phyloP scores from a whole-genome alignment of 306 rosid genomes.

The Abrus pulchellus region DNA sequence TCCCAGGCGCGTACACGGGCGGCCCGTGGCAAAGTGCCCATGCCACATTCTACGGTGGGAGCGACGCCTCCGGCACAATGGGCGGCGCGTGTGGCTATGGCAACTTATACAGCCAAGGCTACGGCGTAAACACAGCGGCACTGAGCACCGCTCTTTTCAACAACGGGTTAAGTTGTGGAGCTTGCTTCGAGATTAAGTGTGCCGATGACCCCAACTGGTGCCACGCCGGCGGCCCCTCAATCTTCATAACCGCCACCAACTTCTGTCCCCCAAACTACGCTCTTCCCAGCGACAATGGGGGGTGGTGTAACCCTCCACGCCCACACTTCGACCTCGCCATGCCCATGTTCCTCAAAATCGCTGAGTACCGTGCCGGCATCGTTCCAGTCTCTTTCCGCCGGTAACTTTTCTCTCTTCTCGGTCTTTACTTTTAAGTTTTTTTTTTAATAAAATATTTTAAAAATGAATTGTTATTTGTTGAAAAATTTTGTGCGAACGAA shows the following conservation, averaged over 20 bases:
- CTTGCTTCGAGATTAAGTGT: conserved; percentile 87
- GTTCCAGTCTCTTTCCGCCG: conserved; percentile 87
- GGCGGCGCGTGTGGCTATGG: conserved; percentile 96
- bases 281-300: conserved; percentile 77
- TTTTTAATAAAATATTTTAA: too few species aligned
- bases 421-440: not conserved
- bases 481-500: too few species aligned
- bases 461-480: too few species aligned
- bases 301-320: conserved; percentile 95
- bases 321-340: conserved; percentile 88
- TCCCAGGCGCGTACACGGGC: conserved; percentile 59
- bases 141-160: conserved; percentile 86
- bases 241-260: conserved; percentile 80
- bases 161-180: conserved; percentile 80
- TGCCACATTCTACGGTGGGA: conserved; percentile 92
- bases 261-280: conserved; percentile 88
- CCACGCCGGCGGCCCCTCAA: conserved; percentile 81
- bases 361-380: conserved; percentile 87
- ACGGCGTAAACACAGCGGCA: conserved; percentile 88
- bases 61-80: conserved; percentile 94
- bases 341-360: conserved; percentile 91
- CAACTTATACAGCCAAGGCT: conserved; percentile 84
- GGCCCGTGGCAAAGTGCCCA: conserved; percentile 80
- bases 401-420: conserved; percentile 37
- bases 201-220: conserved; percentile 72